Conservation (phyloP, 768 basidiomycete species). For the Serendipita sp. region DNA sequence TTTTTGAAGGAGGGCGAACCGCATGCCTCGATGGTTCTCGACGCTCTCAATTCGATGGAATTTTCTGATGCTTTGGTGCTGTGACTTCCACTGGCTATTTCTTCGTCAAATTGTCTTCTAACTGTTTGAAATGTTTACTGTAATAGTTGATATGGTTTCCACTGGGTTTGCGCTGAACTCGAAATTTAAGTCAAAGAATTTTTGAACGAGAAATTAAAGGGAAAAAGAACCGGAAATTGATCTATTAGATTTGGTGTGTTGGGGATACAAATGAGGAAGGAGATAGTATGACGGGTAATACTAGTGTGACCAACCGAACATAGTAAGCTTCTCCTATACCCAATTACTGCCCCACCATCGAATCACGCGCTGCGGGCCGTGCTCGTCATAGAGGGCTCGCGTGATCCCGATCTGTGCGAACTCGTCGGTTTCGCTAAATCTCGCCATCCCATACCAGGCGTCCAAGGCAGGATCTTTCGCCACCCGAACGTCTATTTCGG, state of each 20-base stretch:
- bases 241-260: too few species aligned
- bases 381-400: slow-evolving; percentile 74
- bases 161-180: too few species aligned
- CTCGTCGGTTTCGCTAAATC: slow-evolving; percentile 24
- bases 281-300: too few species aligned
- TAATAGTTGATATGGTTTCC: too few species aligned
- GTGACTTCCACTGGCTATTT: neutral
- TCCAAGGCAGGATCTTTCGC: slow-evolving; percentile 57
- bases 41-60: neutral
- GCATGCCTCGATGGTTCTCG: too few species aligned
- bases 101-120: too few species aligned
- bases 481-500: slow-evolving; percentile 44
- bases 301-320: too few species aligned
- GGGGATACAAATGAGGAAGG: too few species aligned
- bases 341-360: slow-evolving; percentile 91
- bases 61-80: neutral
- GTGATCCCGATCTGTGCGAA: slow-evolving; percentile 39
- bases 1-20: neutral
- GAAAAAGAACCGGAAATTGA: too few species aligned
- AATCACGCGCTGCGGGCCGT: slow-evolving; percentile 73
- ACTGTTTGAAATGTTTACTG: too few species aligned
- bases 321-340: slow-evolving; percentile 15
- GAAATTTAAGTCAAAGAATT: too few species aligned
- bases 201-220: too few species aligned
- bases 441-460: slow-evolving; percentile 90